Base-by-base conservation (phyloP, 306 rosid genomes). In the Herpetospermum pedunculosum region DNA sequence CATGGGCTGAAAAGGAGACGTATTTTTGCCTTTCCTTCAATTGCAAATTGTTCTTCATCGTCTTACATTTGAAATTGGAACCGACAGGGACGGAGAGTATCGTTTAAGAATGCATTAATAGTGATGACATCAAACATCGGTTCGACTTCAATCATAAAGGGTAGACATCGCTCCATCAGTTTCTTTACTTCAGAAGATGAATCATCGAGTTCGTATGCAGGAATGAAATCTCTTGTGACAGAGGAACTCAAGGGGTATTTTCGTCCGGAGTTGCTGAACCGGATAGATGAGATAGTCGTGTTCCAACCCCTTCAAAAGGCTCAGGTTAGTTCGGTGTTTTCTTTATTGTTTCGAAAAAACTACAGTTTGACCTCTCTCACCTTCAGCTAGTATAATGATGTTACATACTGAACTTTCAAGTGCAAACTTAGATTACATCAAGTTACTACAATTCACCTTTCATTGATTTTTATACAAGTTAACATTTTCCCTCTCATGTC, bases 111-210 rank as follows among this genome's bases (percentile, higher is more conserved):
- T 70, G 88, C 92, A 14, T 78, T 92, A 87, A 87, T 92, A 77
- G 93, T 92, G 78, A 92, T 92, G 97, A 92, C 98, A 76, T 92
- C 98, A 48, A 92, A 92, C 77, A 87, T 90, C 77, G 98, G 98
- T 71, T 92, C 98, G 38, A 85, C 88, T 78, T 86, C 94, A 76
- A 92, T 92, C 74, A 86, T 95, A 30, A 88, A 84, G 87, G 97
- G 93, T 73, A 77, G 84, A 80, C 84, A 70, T 41, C 79, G 76
- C 70, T 87, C 91, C 72, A 65, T 90, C 30, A 90, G 93, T n/a
- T 90, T 92, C 90, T 77, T 88, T 62, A 26, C 81, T 74, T 28
- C 81, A 48, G 89, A 85, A 37, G 89, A 85, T 71, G 91, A 94
- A 77, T 84, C 85, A 79, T 85, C 84, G 19, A 69, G 87, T 67